Conservation (phyloP, 2,329 filamentous ascomycete genomes). For the Elsinoe fawcettii region DNA sequence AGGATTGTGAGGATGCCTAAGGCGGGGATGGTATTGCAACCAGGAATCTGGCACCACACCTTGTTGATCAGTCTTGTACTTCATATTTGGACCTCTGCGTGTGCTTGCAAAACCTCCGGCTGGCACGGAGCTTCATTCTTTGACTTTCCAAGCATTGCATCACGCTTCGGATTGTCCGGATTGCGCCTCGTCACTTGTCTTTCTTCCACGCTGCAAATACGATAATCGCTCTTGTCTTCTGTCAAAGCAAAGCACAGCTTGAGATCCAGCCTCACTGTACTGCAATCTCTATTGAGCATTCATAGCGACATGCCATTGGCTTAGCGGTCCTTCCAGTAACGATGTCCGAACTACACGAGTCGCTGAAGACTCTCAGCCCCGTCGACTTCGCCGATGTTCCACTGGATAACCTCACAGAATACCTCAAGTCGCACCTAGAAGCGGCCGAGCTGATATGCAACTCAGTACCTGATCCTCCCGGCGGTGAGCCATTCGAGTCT, state of each 20-base stretch:
- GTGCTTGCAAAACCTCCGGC: not conserved
- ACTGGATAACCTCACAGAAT: conserved; percentile 33
- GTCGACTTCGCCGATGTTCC: conserved; percentile 41
- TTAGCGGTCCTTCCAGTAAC: conserved; percentile 3
- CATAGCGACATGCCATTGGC: not conserved
- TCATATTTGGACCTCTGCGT: not conserved
- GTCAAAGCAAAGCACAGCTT: not conserved
- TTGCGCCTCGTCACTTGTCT: not conserved
- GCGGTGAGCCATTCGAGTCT: conserved; percentile 38
- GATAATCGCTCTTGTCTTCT: not conserved
- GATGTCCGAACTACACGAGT: conserved; percentile 39
- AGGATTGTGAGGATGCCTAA: not conserved
- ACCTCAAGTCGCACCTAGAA: conserved; percentile 35
- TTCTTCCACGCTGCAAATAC: not conserved
- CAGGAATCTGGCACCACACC: not conserved
- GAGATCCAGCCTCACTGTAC: not conserved
- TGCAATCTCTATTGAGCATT: no score
- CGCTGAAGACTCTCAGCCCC: conserved; percentile 37
- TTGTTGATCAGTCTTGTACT: not conserved
- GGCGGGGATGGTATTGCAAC: not conserved
- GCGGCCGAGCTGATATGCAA: conserved; percentile 64
- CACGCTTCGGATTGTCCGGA: conserved; percentile 8
- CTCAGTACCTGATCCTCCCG: conserved; percentile 58
- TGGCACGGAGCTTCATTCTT: not conserved
- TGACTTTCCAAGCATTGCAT: conserved; percentile 10